Evolutionary conservation across 192 early-diverging fungal species (phyloP), one percentile per base, ranked within the genome.

Genomic region (Pilobolus umbonatus): DNA sequence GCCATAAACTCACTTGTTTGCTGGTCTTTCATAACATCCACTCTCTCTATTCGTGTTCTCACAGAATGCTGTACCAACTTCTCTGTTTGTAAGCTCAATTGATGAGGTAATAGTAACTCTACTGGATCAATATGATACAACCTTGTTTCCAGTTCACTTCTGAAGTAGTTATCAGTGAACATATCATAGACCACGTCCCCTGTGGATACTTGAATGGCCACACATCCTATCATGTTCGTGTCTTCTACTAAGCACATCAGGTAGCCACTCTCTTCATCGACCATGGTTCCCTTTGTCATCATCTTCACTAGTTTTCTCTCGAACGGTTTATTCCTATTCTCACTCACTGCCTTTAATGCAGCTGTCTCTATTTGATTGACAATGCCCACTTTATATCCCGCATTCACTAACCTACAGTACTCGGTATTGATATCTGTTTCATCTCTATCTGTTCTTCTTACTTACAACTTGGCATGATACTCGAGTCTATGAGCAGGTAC

Each of bases 311-410:
- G 71, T 60, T 84, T 73, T 4, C 89, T 71, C 24, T 73, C 62
- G 54, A 91, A 91, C 5, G 88, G 87, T 4, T 75, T 80, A n/a
- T 60, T 71, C 19, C 74, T 72, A 67, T 88, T 87, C 48, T 76
- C 75, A 24, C 90, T 80, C 2, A 75, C 78, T 0, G 89, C 86
- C 69, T 95, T 95, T 38, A 93, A 67, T 22, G 91, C 91, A 0
- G 91, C 93, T 0, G 90, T 93, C 55, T 95, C 91, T 39, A 75
- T 77, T 73, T 95, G 93, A 14, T 81, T 62, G 25, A 95, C 83
- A 2, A 95, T 74, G 1, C 91, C 93, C 9, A 95, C 93, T 64
- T 90, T 90, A 75, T 90, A 80, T 4, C 93, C 93, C 6, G 87
- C 80, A 29, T 80, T 73, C 4, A 93, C 90, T 46, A 95, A 69